A percentile compares a stretch with the other conserved stretches of the same genome.
Conservation (phyloP, 805 yeast genomes). For the Huiozyma sinensis region DNA sequence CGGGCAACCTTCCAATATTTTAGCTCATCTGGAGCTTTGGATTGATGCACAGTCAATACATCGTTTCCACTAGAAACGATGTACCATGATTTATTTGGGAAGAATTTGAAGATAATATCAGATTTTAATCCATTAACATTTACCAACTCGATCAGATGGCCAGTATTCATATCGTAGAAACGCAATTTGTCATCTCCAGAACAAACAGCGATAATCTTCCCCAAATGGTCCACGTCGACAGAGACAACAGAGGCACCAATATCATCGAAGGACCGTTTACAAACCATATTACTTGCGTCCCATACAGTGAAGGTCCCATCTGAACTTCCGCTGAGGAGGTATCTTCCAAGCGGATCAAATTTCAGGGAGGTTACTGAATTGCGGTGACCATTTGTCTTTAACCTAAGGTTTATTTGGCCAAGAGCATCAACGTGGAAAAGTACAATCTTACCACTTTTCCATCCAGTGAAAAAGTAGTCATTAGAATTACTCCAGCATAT, state of each 20-base stretch:
- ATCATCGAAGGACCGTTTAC: constrained; percentile 9
- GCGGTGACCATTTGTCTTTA: constrained; percentile 35
- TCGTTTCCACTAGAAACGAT: constrained; percentile 15
- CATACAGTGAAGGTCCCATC: constrained; percentile 22
- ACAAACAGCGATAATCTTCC: constrained; percentile 15
- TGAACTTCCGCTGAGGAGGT: constrained; percentile 39
- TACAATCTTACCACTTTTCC: constrained; percentile 36
- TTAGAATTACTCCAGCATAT: constrained; percentile 27
- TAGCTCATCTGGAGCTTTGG: constrained; percentile 5
- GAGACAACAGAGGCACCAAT: constrained; percentile 11
- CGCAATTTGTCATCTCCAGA: constrained; percentile 11
- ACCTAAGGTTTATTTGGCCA: constrained; percentile 3
- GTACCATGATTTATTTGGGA: constrained; percentile 19
- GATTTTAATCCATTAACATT: constrained; percentile 4
- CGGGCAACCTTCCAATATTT: constrained; percentile 9
- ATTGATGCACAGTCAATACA: constrained; percentile 6
- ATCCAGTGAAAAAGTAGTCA: constrained; percentile 35
- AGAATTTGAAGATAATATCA: constrained; percentile 13
- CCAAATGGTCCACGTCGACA: constrained; percentile 17
- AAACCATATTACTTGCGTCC: constrained; percentile 13
- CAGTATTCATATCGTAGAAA: constrained; percentile 12
- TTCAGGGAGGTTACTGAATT: constrained; percentile 38
- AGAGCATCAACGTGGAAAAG: constrained; percentile 10
- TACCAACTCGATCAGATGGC: constrained; percentile 3
- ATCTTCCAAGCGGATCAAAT: constrained; percentile 44